These are phyloP conservation scores for Fusarium longipes DNA, from an alignment of 2,329 filamentous ascomycete genomes.

Conservation along the genomic window DNA sequence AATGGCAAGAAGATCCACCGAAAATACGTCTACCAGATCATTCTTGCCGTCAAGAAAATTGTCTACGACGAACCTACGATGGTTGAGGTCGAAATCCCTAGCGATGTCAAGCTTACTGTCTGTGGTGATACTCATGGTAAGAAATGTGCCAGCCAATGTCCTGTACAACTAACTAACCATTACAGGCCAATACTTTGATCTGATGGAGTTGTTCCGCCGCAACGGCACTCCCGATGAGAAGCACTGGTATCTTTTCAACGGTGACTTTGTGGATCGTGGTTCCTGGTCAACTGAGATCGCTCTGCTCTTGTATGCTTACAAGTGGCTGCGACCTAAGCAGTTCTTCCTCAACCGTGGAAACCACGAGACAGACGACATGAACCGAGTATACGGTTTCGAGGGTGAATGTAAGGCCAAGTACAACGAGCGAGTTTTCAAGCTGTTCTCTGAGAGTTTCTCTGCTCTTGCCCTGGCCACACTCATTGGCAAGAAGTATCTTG, in stretches of 20 bases:
- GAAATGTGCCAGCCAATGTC: slow-evolving; percentile 41
- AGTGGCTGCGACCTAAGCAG: slow-evolving; percentile 86
- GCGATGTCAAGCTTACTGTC: slow-evolving; percentile 85
- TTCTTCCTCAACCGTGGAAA: slow-evolving; percentile 99
- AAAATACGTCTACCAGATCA: slow-evolving; percentile 98
- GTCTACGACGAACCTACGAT: slow-evolving; percentile 95
- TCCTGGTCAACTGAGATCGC: slow-evolving; percentile 99
- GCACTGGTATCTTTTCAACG: slow-evolving; percentile 97
- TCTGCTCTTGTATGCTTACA: slow-evolving; percentile 92
- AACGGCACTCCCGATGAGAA: slow-evolving; percentile 87
- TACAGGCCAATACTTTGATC: slow-evolving; percentile 93
- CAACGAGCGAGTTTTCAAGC: slow-evolving; percentile 91
- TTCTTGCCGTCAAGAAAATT: slow-evolving; percentile 88
- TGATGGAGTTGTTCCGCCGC: slow-evolving; percentile 93
- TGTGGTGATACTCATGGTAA: slow-evolving; percentile 96
- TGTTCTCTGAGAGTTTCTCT: slow-evolving; percentile 98
- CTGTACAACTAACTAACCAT: slow-evolving; percentile 38
- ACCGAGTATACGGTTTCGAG: slow-evolving; percentile 97
- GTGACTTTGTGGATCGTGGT: slow-evolving; percentile 96
- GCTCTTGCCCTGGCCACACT: slow-evolving; percentile 91
- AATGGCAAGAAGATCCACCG: slow-evolving; percentile 92
- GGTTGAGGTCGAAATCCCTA: slow-evolving; percentile 88
- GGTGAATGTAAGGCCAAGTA: slow-evolving; percentile 99
- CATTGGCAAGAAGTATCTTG: slow-evolving; percentile 89
- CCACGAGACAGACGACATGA: slow-evolving; percentile 99